Evolutionary conservation across 495 filamentous ascomycete genomes (phyloP).

Genomic region (Neurospora sp.): DNA sequence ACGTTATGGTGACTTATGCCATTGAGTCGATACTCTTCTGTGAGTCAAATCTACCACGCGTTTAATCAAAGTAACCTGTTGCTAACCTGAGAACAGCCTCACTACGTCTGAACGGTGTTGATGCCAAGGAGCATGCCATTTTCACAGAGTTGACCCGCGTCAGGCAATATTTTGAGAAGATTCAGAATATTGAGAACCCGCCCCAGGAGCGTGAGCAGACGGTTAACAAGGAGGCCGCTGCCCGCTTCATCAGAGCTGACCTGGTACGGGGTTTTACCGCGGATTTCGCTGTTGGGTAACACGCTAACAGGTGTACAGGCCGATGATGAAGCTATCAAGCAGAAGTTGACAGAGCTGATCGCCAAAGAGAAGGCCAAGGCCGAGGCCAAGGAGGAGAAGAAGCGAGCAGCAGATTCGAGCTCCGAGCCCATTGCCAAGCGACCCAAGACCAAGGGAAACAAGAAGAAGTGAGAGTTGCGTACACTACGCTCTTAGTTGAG

Average conservation of each 20-base stretch:
- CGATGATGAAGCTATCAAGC: conserved; percentile 29
- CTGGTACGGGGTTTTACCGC: conserved; percentile 39
- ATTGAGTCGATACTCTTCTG: conserved; percentile 91
- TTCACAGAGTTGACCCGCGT: conserved; percentile 76
- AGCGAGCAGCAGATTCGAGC: conserved; percentile 25
- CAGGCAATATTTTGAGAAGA: conserved; percentile 88
- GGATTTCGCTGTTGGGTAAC: background rate
- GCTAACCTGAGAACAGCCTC: conserved; percentile 48
- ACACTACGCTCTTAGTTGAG: background rate
- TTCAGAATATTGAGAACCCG: conserved; percentile 50
- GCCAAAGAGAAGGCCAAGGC: conserved; percentile 37
- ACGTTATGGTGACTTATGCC: conserved; percentile 72
- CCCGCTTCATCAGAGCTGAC: conserved; percentile 69
- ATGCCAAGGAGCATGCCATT: conserved; percentile 75
- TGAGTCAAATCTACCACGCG: conserved; percentile 27
- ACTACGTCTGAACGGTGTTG: conserved; percentile 65
- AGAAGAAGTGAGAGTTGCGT: conserved; percentile 11
- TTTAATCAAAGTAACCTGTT: background rate
- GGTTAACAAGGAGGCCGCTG: conserved; percentile 72
- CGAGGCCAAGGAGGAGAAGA: conserved; percentile 25
- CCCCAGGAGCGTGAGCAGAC: conserved; percentile 45
- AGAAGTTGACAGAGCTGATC: conserved; percentile 33
- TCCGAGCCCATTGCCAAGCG: conserved; percentile 14
- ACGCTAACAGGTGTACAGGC: conserved; percentile 14
- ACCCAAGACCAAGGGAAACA: conserved; percentile 20